Evolutionary conservation across 169 alveolate genomes (phyloP).

Genomic region (Eimeria necatrix): DNA sequence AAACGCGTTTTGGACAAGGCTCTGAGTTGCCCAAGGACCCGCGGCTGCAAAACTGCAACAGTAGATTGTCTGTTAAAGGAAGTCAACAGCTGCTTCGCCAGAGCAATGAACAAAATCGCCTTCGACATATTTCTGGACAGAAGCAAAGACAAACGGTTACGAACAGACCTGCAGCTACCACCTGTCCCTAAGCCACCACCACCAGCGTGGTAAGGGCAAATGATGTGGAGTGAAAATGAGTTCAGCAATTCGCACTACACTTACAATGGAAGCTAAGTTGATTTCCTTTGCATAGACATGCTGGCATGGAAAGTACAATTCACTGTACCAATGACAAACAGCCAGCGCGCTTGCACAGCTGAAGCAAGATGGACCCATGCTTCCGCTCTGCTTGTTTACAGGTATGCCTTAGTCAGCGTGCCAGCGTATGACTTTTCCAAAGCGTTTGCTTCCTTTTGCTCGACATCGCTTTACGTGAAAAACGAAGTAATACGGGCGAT

Average conservation of each 20-base stretch:
- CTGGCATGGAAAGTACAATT: too few relatives aligned
- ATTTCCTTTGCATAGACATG: not conserved
- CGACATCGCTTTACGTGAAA: conserved; percentile 92
- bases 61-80: conserved; percentile 89
- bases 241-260: not conserved
- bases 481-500: conserved; percentile 93
- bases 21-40: conserved; percentile 65
- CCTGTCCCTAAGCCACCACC: conserved; percentile 80
- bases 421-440: conserved; percentile 93
- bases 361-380: too few relatives aligned
- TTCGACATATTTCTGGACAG: conserved; percentile 91
- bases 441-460: conserved; percentile 92
- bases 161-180: conserved; percentile 90
- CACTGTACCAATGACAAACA: too few relatives aligned
- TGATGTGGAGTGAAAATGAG: not conserved
- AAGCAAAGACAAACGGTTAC: conserved; percentile 84
- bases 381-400: conserved; percentile 84
- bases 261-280: not conserved
- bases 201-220: conserved; percentile 34
- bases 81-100: conserved; percentile 91
- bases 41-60: conserved; percentile 83
- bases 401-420: conserved; percentile 91
- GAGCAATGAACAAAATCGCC: conserved; percentile 95
- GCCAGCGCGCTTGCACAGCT: too few relatives aligned
- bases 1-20: conserved; percentile 87